Evolutionary conservation across 495 filamentous ascomycete species (phyloP).

Genomic region (Aeminium ludgeri): DNA sequence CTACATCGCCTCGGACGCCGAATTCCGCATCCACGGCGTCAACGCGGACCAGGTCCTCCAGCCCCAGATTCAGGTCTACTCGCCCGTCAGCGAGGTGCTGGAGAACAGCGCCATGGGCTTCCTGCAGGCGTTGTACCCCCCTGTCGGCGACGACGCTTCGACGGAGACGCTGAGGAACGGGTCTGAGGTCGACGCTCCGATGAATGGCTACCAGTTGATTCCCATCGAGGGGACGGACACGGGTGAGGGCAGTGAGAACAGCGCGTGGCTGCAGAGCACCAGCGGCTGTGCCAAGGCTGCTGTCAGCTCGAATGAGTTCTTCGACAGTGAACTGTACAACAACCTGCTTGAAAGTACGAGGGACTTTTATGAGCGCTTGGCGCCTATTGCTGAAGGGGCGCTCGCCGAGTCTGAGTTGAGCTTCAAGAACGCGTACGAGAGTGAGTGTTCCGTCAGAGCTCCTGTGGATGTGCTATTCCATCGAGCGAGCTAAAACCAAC

Average conservation of each 20-base stretch:
- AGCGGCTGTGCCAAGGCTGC: constrained; percentile 44
- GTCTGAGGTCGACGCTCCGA: constrained; percentile 32
- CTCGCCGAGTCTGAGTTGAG: constrained; percentile 33
- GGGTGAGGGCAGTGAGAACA: constrained; percentile 36
- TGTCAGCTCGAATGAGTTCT: constrained; percentile 56
- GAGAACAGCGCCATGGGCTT: constrained; percentile 30
- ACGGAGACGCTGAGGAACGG: constrained; percentile 36
- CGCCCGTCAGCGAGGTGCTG: constrained; percentile 25
- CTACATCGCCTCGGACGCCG: constrained; percentile 37
- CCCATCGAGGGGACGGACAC: constrained; percentile 29
- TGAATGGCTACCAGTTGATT: constrained; percentile 47
- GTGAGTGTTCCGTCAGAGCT: constrained; percentile 18
- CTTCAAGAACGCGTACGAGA: constrained; percentile 59
- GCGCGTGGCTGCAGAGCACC: constrained; percentile 40
- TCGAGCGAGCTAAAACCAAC: background rate
- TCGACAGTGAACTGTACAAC: constrained; percentile 42
- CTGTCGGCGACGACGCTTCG: constrained; percentile 28
- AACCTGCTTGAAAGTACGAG: constrained; percentile 35
- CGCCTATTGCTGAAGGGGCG: constrained; percentile 42
- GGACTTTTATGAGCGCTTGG: constrained; percentile 46
- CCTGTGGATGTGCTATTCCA: background rate
- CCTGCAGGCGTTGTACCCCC: constrained; percentile 47
- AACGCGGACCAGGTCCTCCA: constrained; percentile 38
- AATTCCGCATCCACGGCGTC: constrained; percentile 39
- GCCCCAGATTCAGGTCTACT: constrained; percentile 39